These are phyloP conservation scores for Kazachstania bromeliacearum DNA, from an alignment of 805 yeast genomes.

Conservation along the genomic window DNA sequence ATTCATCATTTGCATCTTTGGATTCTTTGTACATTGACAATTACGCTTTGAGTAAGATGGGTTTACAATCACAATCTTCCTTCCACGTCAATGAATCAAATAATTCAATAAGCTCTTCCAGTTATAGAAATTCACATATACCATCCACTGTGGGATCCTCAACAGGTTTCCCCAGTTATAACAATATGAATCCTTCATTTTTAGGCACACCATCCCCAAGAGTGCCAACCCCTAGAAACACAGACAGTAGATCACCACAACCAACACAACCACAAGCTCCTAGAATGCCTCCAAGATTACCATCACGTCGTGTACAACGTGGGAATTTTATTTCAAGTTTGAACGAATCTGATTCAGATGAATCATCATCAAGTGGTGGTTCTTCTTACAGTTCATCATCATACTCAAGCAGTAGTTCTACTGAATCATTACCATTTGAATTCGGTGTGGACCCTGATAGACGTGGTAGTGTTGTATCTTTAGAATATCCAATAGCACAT, in stretches of 20 bases:
- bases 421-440: constrained; percentile 17
- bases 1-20: constrained; percentile 70
- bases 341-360: constrained; percentile 5
- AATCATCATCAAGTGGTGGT: not conserved
- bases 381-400: constrained; percentile 1
- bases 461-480: constrained; percentile 17
- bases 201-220: constrained; percentile 7
- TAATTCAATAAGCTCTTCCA: constrained; percentile 1
- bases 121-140: not conserved
- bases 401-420: not conserved
- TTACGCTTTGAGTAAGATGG: constrained; percentile 29
- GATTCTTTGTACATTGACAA: constrained; percentile 54
- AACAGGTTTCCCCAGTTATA: not conserved
- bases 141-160: not conserved
- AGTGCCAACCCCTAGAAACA: constrained; percentile 6
- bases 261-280: constrained; percentile 7
- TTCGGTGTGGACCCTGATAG: constrained; percentile 23
- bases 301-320: constrained; percentile 3
- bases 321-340: constrained; percentile 5
- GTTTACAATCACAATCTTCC: constrained; percentile 4
- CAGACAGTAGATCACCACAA: not conserved
- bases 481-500: constrained; percentile 3
- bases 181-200: not conserved
- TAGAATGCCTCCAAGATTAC: constrained; percentile 2
- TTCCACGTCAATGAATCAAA: not conserved